phyloP scores from a whole-genome alignment of 805 yeast species.

The Starmerella davenportii region DNA sequence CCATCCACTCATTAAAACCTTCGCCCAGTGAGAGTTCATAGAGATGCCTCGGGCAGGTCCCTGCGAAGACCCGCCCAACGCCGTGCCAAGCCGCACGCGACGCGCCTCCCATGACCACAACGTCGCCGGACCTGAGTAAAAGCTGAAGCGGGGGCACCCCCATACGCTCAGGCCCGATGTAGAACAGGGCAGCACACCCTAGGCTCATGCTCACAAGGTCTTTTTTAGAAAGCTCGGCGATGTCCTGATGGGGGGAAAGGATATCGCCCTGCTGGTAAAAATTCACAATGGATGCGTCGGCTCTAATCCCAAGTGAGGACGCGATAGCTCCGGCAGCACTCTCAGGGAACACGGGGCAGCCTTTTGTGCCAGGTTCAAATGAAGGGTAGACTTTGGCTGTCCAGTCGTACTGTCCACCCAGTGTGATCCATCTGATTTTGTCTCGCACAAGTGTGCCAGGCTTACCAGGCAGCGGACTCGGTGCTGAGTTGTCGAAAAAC shows the following conservation, averaged over 20 bases:
- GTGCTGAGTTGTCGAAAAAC: conserved; percentile 9
- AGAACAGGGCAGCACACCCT: conserved; percentile 27
- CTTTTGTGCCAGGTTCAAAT: conserved; percentile 19
- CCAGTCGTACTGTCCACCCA: conserved; percentile 33
- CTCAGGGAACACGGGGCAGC: conserved; percentile 22
- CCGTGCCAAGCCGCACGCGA: conserved; percentile 28
- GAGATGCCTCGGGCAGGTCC: conserved; percentile 22
- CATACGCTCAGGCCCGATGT: conserved; percentile 17
- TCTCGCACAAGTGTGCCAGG: conserved; percentile 6
- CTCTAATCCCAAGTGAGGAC: conserved; percentile 17
- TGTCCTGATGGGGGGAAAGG: conserved; percentile 29
- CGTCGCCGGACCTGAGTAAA: conserved; percentile 26
- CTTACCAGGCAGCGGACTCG: no score
- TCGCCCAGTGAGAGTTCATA: conserved; percentile 1
- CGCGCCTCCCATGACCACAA: conserved; percentile 27
- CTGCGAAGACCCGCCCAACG: conserved; percentile 24
- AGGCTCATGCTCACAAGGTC: conserved; percentile 26
- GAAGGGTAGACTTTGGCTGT: conserved; percentile 28
- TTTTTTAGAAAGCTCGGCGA: conserved; percentile 24
- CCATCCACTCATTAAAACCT: conserved; percentile 21
- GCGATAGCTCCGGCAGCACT: conserved; percentile 15
- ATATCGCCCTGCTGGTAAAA: conserved; percentile 29
- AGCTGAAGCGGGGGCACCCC: conserved; percentile 22
- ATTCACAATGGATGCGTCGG: conserved; percentile 29
- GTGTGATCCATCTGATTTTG: conserved; percentile 30